Base-by-base conservation (phyloP, 495 filamentous ascomycete genomes). In the Bacidia rubella region DNA sequence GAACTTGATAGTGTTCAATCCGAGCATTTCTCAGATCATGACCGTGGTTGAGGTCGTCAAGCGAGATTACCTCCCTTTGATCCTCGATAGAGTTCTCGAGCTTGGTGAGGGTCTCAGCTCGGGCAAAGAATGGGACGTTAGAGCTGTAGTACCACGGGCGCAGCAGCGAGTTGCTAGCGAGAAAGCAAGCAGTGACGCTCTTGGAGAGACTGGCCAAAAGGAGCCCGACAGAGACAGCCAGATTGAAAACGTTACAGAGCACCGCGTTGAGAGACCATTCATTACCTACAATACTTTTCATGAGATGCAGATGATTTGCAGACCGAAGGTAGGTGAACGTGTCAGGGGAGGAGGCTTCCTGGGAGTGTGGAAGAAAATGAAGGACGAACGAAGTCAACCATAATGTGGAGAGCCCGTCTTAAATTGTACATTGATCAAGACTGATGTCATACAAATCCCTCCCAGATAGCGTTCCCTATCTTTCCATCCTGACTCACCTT, bases 1-100 rank as follows among this genome's bases (percentile, higher is more conserved):
- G 1, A 59, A 74, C 2, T 64, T 90, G 1, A 67, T 79, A 22
- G 76, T 86, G 17, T 90, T 86, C 62, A 79, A 76, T 63, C 86
- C 86, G 2, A 85, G 77, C 55, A 77, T 90, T 52, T 87, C 83
- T 4, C 86, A 90, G 65, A 84, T 90, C 52, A 74, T 70, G 32
- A 69, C 75, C 1, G 79, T 77, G 47, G 64, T 87, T 39, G 66
- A 74, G 47, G 46, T 66, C 12, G 74, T 83, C 27, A 75, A 69
- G 40, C 57, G 67, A 11, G 57, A 74, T 19, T 66, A 58, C 17
- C 54, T 86, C 40, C 75, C 76, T 1, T 68, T 86, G 24, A 63
- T 74, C 3, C 66, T 81, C 49, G 82, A 86, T 42, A 69, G 66
- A 54, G 78, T 81, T 1, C 57, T 88, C 15, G 85, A 90, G 62